Evolutionary conservation across 148 eudicot genomes (phyloP), one percentile per base, ranked within the genome.

Genomic region (Silene latifolia): DNA sequence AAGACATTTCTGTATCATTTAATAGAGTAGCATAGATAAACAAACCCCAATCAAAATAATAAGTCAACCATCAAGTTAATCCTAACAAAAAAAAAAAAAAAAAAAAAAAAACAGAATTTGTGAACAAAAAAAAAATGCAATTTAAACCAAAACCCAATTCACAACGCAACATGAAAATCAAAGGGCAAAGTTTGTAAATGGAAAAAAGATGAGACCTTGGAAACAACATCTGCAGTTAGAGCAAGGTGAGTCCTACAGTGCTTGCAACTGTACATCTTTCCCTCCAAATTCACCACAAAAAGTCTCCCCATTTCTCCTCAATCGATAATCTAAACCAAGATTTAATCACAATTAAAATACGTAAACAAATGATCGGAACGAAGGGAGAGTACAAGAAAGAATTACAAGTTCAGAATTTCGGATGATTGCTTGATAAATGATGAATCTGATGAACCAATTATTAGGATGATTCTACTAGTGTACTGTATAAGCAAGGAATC

Each of bases 211-310:
- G 63, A 61, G 64, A 91, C 96, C 96, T 89, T 91, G 20, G 93
- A 91, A 74, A 89, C 84, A 79, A 91, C 69, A 76, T 89, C 89
- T 53, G 89, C 86, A 73, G 32, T 67, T 6, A 83, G 82, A 77
- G 86, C 96, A 70, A 91, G 86, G 82, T 91, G 93, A 76, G 93
- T 87, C 74, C 83, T 84, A 74, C 96, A 91, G 87, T 89, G 87
- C 85, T 86, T 89, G 84, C 96, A 91, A 74, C 88, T 82, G 77
- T 91, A 91, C 86, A 91, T 82, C 89, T 79, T 87, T 63, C 96
- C 96, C 72, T 91, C 93, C 82, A 91, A 87, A 77, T 83, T 82
- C 39, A 89, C 83, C 76, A 82, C 83, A 83, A 89, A 91, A 35
- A 89, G 44, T 72, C 93, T 84, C 57, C 96, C 96, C 96, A 89